Base-by-base conservation (phyloP, 768 basidiomycete genomes). In the Lenzites betulinus region DNA sequence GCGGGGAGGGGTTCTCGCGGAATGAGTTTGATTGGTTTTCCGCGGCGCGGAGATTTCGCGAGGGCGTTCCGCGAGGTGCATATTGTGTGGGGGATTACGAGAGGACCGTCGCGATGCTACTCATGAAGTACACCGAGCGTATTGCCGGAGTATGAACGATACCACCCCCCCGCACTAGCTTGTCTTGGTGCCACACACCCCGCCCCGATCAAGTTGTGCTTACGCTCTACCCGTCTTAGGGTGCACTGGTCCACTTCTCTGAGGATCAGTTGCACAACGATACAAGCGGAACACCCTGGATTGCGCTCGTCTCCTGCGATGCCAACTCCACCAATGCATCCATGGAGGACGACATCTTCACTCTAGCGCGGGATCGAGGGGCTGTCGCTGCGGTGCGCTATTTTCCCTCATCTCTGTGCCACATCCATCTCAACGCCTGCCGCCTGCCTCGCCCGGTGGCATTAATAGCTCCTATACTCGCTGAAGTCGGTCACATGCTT, bases 271-370 rank as follows among this genome's bases (percentile, higher is more conserved):
- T 79, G 12, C 76, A 74, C 26, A 77, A 79, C 58, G 70, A 74
- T 30, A 33, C 56, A 51, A 89, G 90, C 2, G 78, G 76, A 6
- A 92, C 93, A 0, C 93, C 95, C 3, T 97, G 94, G 93, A 90
- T 97, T 66, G 95, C 95, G 13, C 80, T 95, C 64, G 83, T 97
- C 50, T 82, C 86, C 3, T 96, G 94, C 72, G 93, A 95, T 69
- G 69, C 70, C 57, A 94, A 95, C 71, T 80, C 87, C 18, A 91
- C 91, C 16, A 75, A 82, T 60, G 77, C 83, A 3, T 85, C 86
- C 1, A 70, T 77, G 52, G 77, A 82, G 2, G 71, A 77, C 49
- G 94, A 97, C 70, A 82, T 95, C 53, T 93, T 97, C 73, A 92
- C 91, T 0, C 78, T 92, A 42, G 93, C 92, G 22, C 78, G 81